Percentiles rank a stretch among this genome's conserved stretches.
These are phyloP conservation scores for Alliaria petiolata DNA, from an alignment of 345 rosid genomes.

Conservation along the genomic window DNA sequence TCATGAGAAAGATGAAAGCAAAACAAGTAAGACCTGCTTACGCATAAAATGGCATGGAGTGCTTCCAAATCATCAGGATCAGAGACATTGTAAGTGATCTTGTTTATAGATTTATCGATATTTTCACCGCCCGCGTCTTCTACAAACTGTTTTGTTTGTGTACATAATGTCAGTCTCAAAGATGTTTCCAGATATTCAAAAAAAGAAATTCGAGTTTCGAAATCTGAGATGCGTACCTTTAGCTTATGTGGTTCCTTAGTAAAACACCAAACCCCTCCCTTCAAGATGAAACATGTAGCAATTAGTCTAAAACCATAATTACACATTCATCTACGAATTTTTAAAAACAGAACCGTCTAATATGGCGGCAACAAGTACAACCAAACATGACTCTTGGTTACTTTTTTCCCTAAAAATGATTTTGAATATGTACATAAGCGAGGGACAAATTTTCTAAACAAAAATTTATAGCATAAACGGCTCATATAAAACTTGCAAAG, in stretches of 20 bases:
- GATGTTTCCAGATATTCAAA: neutral
- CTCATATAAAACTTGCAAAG: neutral
- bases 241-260: slow-evolving; percentile 60
- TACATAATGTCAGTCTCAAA: neutral
- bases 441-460: neutral
- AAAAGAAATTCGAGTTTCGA: neutral
- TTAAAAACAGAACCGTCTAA: neutral
- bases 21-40: slow-evolving; percentile 34
- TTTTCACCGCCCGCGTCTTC: slow-evolving; percentile 97
- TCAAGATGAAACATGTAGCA: neutral
- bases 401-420: neutral
- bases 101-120: slow-evolving; percentile 68
- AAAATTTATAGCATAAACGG: neutral
- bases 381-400: neutral
- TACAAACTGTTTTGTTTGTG: slow-evolving; percentile 46
- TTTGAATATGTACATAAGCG: neutral
- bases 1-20: neutral
- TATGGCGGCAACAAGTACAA: neutral
- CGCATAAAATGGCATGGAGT: slow-evolving; percentile 89
- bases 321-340: neutral
- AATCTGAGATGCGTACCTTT: slow-evolving; percentile 42
- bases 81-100: slow-evolving; percentile 64
- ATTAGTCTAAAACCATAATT: neutral
- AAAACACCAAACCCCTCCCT: slow-evolving; percentile 82
- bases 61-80: slow-evolving; percentile 81